Percentiles rank a stretch among this genome's conserved stretches.
These are phyloP conservation scores for Ceratobasidium sp. DNA, from an alignment of 1,284 basidiomycete species.

Conservation along the genomic window DNA sequence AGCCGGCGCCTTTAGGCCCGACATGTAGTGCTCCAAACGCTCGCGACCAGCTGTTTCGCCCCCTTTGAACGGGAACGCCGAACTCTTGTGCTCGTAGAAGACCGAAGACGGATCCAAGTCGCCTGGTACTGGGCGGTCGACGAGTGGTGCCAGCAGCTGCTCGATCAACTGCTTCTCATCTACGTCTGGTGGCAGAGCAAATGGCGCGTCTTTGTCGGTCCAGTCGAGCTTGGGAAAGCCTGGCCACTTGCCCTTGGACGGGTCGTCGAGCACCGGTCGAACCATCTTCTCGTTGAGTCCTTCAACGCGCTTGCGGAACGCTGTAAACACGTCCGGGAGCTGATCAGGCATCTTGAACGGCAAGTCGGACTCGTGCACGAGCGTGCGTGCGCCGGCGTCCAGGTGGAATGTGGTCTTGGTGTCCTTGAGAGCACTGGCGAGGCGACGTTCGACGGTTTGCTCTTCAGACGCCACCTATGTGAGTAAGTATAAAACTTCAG, in stretches of 20 bases:
- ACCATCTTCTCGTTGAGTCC: conserved; percentile 51
- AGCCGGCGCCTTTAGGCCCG: conserved; percentile 42
- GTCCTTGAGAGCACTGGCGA: conserved; percentile 9
- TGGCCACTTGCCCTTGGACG: conserved; percentile 9
- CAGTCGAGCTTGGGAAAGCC: conserved; percentile 5
- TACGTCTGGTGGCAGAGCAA: background rate
- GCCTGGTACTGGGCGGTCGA: background rate
- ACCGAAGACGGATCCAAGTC: background rate
- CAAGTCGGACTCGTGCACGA: conserved; percentile 49
- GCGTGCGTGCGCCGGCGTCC: conserved; percentile 16
- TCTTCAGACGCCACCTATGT: conserved; percentile 25
- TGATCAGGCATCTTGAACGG: conserved; percentile 53
- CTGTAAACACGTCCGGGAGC: conserved; percentile 59
- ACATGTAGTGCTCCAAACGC: conserved; percentile 55
- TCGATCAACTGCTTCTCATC: background rate
- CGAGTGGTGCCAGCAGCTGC: conserved; percentile 24
- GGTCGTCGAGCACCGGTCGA: conserved; percentile 42
- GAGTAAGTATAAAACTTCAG: background rate
- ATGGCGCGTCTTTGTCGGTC: background rate
- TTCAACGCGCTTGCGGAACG: conserved; percentile 59
- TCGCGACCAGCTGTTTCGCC: conserved; percentile 56
- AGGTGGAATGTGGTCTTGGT: background rate
- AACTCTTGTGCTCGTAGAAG: conserved; percentile 45
- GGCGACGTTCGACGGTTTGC: conserved; percentile 1
- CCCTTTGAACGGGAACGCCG: conserved; percentile 59